These are phyloP conservation scores for Ustilaginoidea virens DNA, from an alignment of 2,329 filamentous ascomycete genomes.

Conservation along the genomic window DNA sequence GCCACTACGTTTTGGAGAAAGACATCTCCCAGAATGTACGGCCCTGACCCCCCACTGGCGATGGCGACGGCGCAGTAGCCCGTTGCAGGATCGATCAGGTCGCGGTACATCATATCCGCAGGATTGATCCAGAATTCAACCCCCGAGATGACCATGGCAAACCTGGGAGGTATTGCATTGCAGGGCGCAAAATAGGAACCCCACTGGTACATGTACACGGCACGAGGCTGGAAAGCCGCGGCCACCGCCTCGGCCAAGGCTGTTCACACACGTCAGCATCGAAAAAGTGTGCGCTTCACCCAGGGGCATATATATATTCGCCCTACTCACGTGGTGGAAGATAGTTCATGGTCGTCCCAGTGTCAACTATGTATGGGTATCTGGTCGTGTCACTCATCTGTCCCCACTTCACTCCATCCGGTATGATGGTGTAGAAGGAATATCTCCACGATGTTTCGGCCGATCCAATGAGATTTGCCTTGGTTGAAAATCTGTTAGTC, in stretches of 20 bases:
- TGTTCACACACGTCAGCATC: conserved; percentile 8
- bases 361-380: conserved; percentile 36
- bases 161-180: conserved; percentile 27
- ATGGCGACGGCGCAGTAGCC: conserved; percentile 33
- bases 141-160: conserved; percentile 29
- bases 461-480: conserved; percentile 28
- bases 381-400: conserved; percentile 24
- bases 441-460: conserved; percentile 25
- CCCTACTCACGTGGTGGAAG: conserved; percentile 29
- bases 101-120: conserved; percentile 29
- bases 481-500: not conserved
- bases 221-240: conserved; percentile 27
- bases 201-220: conserved; percentile 29
- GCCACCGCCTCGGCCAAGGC: conserved; percentile 33
- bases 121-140: conserved; percentile 31
- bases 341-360: conserved; percentile 34
- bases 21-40: conserved; percentile 32
- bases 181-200: conserved; percentile 33
- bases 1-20: conserved; percentile 36
- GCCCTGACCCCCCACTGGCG: conserved; percentile 26
- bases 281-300: too few species aligned
- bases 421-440: conserved; percentile 38
- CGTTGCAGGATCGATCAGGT: conserved; percentile 26
- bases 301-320: not conserved
- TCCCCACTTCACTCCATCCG: conserved; percentile 30